A percentile compares a stretch with the other conserved stretches of the same genome.
Evolutionary conservation across 805 yeast species (phyloP).

Genomic region (Barnettozyma sucrosica): DNA sequence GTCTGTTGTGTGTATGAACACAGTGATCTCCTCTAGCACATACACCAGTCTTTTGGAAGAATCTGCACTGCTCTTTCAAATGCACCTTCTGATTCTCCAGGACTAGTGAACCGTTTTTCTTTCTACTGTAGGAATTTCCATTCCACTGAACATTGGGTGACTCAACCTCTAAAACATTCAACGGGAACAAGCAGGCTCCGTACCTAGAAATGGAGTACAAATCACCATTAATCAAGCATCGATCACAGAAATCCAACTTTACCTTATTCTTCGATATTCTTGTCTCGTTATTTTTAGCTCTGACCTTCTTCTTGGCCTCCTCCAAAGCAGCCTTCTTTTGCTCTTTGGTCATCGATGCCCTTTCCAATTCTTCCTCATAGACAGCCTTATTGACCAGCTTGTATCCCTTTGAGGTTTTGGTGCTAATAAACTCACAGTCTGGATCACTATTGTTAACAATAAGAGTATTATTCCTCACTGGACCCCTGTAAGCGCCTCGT

Average conservation of each 20-base stretch:
- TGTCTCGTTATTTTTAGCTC: constrained; percentile 17
- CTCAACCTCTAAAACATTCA: constrained; percentile 21
- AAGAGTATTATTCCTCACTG: constrained; percentile 27
- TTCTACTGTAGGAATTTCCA: constrained; percentile 24
- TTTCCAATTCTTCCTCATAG: constrained; percentile 29
- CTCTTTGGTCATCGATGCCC: constrained; percentile 19
- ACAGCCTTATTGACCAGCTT: constrained; percentile 34
- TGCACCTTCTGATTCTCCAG: constrained; percentile 17
- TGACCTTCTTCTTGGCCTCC: constrained; percentile 15
- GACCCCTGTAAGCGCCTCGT: constrained; percentile 4
- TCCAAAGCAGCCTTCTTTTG: constrained; percentile 20
- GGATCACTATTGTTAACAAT: constrained; percentile 25
- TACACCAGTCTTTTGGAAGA: constrained; percentile 23
- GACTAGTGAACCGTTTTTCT: constrained; percentile 27
- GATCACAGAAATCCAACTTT: constrained; percentile 40
- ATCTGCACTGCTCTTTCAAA: constrained; percentile 25
- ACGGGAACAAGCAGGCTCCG: constrained; percentile 37
- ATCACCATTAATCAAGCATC: constrained; percentile 36
- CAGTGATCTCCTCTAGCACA: constrained; percentile 52
- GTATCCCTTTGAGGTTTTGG: constrained; percentile 32
- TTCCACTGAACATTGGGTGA: constrained; percentile 30
- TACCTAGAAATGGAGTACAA: constrained; percentile 37
- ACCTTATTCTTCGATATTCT: constrained; percentile 28
- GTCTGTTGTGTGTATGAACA: constrained; percentile 44
- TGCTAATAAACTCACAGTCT: constrained; percentile 26